Base-by-base conservation (phyloP, 73 alveolate genomes). In the Uronychia binucleata region DNA sequence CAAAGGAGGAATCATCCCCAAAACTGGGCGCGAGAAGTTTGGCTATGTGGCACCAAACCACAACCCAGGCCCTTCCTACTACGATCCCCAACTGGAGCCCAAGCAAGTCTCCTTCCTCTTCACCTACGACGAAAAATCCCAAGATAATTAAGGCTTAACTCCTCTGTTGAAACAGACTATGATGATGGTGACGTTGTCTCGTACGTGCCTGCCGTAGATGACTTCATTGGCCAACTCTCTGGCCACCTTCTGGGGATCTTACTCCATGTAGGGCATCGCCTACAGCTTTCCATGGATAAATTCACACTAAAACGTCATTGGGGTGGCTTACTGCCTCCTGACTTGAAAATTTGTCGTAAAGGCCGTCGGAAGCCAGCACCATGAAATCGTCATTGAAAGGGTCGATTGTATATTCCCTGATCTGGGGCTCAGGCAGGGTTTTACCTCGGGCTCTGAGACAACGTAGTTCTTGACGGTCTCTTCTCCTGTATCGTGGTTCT, bases 301-400 rank as follows among this genome's bases (percentile, higher is more conserved):
- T 1, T 59, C 90, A 31, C 67, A 46, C 67, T 19, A 11, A 46
- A 46, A 11, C n/a, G 67, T 46, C 19, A 11, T 46, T 46, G 19
- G 5, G 5, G 19, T 5, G 19, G 67, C 67, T 46, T 46, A 86
- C 89, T 27, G 84, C 96, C 74, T 91, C 92, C 57, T 86, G 33
- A 26, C 89, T 60, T 32, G 84, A 29, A 57, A 86, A 81, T 77
- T 81, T 83, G 33, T 91, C 96, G 58, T 29, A 91, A 0, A 91
- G 84, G 0, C 96, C 98, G 59, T 93, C 98, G 28, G 94, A 67
- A 28, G 88, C 93, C 34, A 79, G 84, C n/a, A 93, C 86, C 75
- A 87, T 67, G 84, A 93, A 93, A 30, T 91, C 98, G 30, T 91
- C 98, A 26, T 77, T 77, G 75, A 87, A 88, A 0, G 94, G 95